Conservation (phyloP, 2,329 filamentous ascomycete species). For the Sarocladiaceae sp. region DNA sequence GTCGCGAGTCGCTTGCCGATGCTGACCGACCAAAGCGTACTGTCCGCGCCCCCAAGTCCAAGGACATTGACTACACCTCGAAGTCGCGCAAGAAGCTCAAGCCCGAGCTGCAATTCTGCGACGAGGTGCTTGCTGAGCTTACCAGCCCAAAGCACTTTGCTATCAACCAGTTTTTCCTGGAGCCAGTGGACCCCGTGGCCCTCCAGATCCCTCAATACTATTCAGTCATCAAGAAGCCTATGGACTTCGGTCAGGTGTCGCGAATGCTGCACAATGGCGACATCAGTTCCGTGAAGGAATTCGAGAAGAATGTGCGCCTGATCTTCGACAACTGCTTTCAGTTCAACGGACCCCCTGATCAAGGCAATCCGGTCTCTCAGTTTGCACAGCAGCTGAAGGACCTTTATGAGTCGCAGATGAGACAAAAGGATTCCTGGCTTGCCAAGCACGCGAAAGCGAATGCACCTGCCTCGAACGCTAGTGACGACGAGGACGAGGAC, state of each 20-base stretch:
- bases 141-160: slow-evolving; percentile 64
- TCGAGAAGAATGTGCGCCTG: slow-evolving; percentile 73
- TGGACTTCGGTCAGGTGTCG: slow-evolving; percentile 83
- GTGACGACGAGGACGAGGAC: slow-evolving; percentile 64
- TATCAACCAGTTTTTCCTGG: slow-evolving; percentile 68
- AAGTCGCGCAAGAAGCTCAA: slow-evolving; percentile 85
- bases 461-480: slow-evolving; percentile 49
- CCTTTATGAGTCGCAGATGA: slow-evolving; percentile 70
- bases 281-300: slow-evolving; percentile 77
- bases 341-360: slow-evolving; percentile 62
- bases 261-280: slow-evolving; percentile 70
- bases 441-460: slow-evolving; percentile 59
- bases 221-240: slow-evolving; percentile 90
- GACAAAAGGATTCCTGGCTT: slow-evolving; percentile 75
- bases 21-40: slow-evolving; percentile 82
- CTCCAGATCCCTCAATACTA: slow-evolving; percentile 91
- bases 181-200: slow-evolving; percentile 87
- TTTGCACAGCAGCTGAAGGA: slow-evolving; percentile 68
- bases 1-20: slow-evolving; percentile 75
- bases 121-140: slow-evolving; percentile 72
- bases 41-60: slow-evolving; percentile 84
- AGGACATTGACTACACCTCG: slow-evolving; percentile 81
- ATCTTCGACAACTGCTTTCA: slow-evolving; percentile 87
- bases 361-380: slow-evolving; percentile 64
- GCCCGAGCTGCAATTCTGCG: slow-evolving; percentile 84